Evolutionary conservation across 495 filamentous ascomycete species (phyloP).

Genomic region (Podospora didyma): DNA sequence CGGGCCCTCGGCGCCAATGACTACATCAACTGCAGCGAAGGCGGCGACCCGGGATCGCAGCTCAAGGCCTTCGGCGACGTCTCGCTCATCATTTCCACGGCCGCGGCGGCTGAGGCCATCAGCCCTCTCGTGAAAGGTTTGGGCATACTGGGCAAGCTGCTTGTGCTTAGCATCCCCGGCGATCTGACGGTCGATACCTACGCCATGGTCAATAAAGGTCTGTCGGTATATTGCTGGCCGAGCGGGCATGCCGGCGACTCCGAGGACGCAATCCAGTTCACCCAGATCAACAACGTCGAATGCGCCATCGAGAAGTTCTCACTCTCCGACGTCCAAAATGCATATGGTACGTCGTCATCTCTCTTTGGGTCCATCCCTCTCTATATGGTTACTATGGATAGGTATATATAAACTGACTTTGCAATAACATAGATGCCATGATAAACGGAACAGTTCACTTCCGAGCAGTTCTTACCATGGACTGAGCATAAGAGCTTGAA

Average conservation of each 20-base stretch:
- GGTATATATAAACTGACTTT: too few relatives aligned
- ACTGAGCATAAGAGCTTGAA: too few relatives aligned
- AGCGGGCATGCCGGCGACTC: conserved; percentile 58
- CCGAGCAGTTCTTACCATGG: conserved; percentile 4
- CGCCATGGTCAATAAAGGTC: conserved; percentile 10
- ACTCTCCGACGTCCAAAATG: conserved; percentile 52
- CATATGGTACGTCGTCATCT: conserved; percentile 28
- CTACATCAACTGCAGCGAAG: conserved; percentile 59
- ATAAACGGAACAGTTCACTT: conserved; percentile 3
- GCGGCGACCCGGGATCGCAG: conserved; percentile 44
- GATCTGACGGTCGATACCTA: conserved; percentile 8
- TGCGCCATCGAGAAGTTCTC: conserved; percentile 62
- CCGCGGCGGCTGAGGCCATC: conserved; percentile 53
- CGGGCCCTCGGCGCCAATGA: conserved; percentile 60
- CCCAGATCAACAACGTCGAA: conserved; percentile 52
- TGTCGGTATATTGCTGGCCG: conserved; percentile 59
- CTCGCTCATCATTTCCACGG: conserved; percentile 59
- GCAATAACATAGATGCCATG: conserved; percentile 1
- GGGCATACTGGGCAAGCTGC: conserved; percentile 53
- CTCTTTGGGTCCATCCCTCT: background rate
- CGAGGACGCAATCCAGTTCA: conserved; percentile 64
- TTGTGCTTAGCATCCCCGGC: conserved; percentile 13
- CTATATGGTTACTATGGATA: too few relatives aligned
- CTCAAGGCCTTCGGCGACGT: conserved; percentile 60
- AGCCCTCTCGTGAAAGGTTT: conserved; percentile 51